These are phyloP conservation scores for Hemisphaericaspora lyxosophila DNA, from an alignment of 1,139 yeast species.

Conservation along the genomic window DNA sequence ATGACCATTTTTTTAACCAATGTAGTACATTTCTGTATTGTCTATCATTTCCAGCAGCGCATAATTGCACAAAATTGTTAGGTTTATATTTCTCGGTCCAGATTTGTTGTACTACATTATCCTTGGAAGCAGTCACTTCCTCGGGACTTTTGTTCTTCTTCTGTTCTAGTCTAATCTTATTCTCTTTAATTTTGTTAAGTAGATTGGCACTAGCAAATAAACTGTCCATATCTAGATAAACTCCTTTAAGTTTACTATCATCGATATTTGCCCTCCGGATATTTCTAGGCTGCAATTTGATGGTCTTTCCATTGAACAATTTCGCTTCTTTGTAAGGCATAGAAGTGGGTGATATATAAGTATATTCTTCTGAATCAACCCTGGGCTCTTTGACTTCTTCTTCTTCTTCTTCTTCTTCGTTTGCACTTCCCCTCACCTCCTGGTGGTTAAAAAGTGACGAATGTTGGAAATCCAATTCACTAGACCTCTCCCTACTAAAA, in stretches of 20 bases:
- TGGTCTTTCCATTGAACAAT: constrained; percentile 25
- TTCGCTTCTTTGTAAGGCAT: constrained; percentile 2
- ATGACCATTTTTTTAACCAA: constrained; percentile 85
- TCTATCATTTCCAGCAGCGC: constrained; percentile 82
- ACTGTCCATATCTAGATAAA: constrained; percentile 31
- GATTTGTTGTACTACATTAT: constrained; percentile 20
- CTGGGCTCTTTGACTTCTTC: no score
- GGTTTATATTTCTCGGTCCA: constrained; percentile 93
- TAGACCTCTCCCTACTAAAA: no score
- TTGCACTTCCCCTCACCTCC: no score
- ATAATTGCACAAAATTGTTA: constrained; percentile 50
- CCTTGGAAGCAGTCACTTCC: neutral
- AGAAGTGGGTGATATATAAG: no score
- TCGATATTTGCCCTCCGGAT: constrained; percentile 3
- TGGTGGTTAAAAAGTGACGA: no score
- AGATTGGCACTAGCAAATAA: constrained; percentile 31
- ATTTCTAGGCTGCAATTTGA: constrained; percentile 20
- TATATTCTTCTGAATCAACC: no score
- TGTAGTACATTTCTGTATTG: constrained; percentile 68
- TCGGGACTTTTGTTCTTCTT: constrained; percentile 2
- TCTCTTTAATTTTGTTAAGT: constrained; percentile 23
- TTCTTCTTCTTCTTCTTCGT: no score
- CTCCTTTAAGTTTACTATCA: constrained; percentile 11
- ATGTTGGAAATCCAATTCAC: no score
- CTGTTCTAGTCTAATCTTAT: constrained; percentile 15